Base-by-base conservation (phyloP, 768 basidiomycete species). In the Cantharellus cinnabarinus region DNA sequence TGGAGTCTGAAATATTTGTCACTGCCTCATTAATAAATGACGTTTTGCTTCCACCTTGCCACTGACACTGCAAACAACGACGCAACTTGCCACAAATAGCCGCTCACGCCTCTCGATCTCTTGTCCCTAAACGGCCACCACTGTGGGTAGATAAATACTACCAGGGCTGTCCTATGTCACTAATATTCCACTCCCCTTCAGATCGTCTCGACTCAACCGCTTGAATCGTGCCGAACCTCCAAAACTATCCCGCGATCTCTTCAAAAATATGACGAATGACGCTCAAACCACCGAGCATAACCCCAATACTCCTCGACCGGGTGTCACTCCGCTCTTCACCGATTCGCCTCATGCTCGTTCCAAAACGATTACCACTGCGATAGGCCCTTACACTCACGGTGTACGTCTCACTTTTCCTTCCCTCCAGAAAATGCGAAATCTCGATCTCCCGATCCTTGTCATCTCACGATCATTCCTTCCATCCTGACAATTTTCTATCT, bases 321-420 rank as follows among this genome's bases (percentile, higher is more conserved):
- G 44, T 48, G 44, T 29, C 44, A 29, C 44, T 48, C 52, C 59
- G 10, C 2, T 55, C 51, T 62, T 62, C 37, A 48, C 57, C 48
- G 63, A 60, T n/a, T 60, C 53, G 37, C 70, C 71, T 20, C 83
- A 90, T 68, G 87, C 87, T 0, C 81, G 84, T 59, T 85, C 83
- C 63, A 87, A 83, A 72, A 80, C 82, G 3, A 82, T 89, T 60
- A 86, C 85, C 0, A 76, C 78, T n/a, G 83, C 82, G 2, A 82
- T 83, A 5, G 76, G 77, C 39, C 70, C 80, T 55, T 82, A 89
- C 62, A 89, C 88, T 0, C 74, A 79, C 67, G 87, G 86, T 5
- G 88, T 89, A 72, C 58, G 79, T 74, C 35, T 15, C 5, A 5
- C 15, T 38, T 37, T 39, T 41, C 44, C 35, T 7, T 42, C 52